Conservation (phyloP, 805 yeast species). For the Wickerhamiella nectarea region DNA sequence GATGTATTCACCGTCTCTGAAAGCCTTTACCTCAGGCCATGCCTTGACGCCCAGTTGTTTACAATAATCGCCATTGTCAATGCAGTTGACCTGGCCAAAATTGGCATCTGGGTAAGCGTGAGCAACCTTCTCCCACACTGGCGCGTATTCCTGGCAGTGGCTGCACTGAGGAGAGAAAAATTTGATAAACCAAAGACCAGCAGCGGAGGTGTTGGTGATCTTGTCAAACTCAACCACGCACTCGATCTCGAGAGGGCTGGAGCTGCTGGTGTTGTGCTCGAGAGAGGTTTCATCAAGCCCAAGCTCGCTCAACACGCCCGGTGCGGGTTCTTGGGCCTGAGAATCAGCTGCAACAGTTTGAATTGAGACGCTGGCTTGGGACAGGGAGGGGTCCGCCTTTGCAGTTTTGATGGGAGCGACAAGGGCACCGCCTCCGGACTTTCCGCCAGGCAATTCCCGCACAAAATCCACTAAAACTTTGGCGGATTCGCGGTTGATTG, state of each 20-base stretch:
- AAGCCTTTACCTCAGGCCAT: conserved; percentile 14
- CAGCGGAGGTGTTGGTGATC: neutral
- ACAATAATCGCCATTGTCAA: conserved; percentile 64
- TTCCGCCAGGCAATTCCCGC: conserved; percentile 9
- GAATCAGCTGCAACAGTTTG: neutral
- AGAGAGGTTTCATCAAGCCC: too few species aligned
- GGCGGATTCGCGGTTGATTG: conserved; percentile 10
- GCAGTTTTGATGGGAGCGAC: neutral
- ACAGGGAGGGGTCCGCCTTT: neutral
- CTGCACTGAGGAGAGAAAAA: conserved; percentile 81
- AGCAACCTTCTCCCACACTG: conserved; percentile 31
- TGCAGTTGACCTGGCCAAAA: conserved; percentile 60
- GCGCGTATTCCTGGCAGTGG: conserved; percentile 70
- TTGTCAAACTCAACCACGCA: neutral
- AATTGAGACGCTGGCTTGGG: neutral
- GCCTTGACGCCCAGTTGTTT: conserved; percentile 2
- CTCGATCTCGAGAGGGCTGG: neutral
- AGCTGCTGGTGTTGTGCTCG: neutral
- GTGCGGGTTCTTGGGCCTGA: neutral
- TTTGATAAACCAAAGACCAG: conserved; percentile 62
- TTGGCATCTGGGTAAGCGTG: neutral
- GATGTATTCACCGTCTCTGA: conserved; percentile 12
- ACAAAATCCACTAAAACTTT: conserved; percentile 12
- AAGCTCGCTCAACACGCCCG: too few species aligned
- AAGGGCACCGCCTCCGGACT: conserved; percentile 9